Evolutionary conservation across 805 yeast genomes (phyloP).

Genomic region (Wickerhamiella azymoides): DNA sequence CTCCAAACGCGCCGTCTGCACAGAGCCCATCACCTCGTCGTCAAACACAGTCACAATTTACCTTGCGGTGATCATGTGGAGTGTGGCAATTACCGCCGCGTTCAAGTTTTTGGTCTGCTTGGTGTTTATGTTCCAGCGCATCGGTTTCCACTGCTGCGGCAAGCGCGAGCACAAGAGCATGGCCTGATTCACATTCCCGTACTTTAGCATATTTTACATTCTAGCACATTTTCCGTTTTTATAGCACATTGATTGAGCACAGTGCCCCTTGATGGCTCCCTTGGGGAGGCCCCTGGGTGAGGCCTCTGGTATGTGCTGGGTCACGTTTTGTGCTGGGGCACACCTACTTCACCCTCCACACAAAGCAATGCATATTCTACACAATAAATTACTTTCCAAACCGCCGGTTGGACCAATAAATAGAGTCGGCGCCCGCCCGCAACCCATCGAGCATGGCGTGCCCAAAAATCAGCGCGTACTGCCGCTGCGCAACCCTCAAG

Average conservation of each 20-base stretch:
- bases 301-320: no score
- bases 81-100: conserved; percentile 81
- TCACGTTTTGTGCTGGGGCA: no score
- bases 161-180: not conserved
- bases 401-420: conserved; percentile 4
- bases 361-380: not conserved
- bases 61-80: conserved; percentile 77
- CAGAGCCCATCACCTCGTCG: conserved; percentile 23
- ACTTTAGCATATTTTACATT: no score
- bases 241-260: no score
- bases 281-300: no score
- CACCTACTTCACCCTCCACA: no score
- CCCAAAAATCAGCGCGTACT: conserved; percentile 9
- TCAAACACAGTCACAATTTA: conserved; percentile 32
- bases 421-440: conserved; percentile 6
- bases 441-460: conserved; percentile 8
- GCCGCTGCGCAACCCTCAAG: conserved; percentile 16
- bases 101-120: conserved; percentile 69
- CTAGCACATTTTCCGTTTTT: no score
- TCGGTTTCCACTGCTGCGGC: conserved; percentile 5
- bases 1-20: conserved; percentile 16
- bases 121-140: conserved; percentile 32
- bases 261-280: no score
- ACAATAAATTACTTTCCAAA: not conserved
- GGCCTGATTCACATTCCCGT: no score